Evolutionary conservation across 1,284 basidiomycete species (phyloP), one percentile per base, ranked within the genome.

Genomic region (Pseudozyma pruni): DNA sequence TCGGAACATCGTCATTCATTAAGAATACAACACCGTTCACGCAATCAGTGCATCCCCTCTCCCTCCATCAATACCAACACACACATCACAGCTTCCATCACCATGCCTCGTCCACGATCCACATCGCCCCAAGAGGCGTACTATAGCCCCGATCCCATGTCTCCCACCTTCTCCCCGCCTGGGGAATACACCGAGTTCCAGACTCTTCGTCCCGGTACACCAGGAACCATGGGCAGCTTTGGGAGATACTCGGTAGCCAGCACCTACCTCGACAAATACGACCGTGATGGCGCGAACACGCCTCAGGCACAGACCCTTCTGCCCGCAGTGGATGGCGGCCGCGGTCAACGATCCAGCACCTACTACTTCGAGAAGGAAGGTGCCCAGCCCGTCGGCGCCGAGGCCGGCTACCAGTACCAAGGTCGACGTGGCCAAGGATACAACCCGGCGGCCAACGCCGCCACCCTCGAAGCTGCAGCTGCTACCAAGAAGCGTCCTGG

Each of bases 281-380:
- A 60, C 29, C 44, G 41, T n/a, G 55, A 54, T 3, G 55, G 55
- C 37, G 41, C 60, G 16, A 16, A 35, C 20, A 52, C 67, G 20
- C 50, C 54, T n/a, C 47, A 56, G 29, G 51, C 57, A 50, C 55
- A 66, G 37, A 53, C 44, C 10, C 58, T 71, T 23, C 33, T 71
- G 31, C 44, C 31, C 4, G 4, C 44, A 13, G 41, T 32, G n/a
- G 55, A 56, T 5, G 37, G 52, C 23, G 23, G 16, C 20, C 19
- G 13, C 14, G 49, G 20, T 9, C 42, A 63, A 7, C 47, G 45
- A 3, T 54, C 50, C 29, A 63, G 60, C 55, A 64, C 72, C 23
- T 72, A 75, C 58, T 75, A 73, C 39, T 73, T 70, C 29, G 49
- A 66, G 49, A 75, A 75, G 55, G 60, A 74, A 16, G 72, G 59